Conservation (phyloP, 2,329 filamentous ascomycete genomes). For the Leptosphaerulina australis region DNA sequence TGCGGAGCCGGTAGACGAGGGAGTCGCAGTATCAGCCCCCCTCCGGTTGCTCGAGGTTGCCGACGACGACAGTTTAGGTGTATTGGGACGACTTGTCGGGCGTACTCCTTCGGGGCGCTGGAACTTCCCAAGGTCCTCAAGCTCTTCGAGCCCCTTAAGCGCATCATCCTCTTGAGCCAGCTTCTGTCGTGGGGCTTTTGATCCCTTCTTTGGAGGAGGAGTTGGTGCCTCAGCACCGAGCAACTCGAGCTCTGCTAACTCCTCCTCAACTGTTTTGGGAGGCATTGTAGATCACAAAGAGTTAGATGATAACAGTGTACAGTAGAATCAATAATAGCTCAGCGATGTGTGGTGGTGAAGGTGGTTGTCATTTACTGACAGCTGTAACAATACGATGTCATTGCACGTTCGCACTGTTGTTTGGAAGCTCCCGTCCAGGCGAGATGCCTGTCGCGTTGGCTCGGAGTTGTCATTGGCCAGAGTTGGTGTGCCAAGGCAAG, state of each 20-base stretch:
- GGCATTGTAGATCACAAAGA: conserved; percentile 33
- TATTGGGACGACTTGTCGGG: conserved; percentile 73
- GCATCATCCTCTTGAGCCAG: conserved; percentile 67
- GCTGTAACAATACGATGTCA: conserved; percentile 6
- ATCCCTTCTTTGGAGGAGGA: conserved; percentile 50
- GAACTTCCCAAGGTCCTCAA: conserved; percentile 59
- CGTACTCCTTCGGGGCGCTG: conserved; percentile 64
- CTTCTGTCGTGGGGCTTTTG: conserved; percentile 53
- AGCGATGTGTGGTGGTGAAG: conserved; percentile 2
- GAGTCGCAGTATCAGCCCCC: conserved; percentile 44
- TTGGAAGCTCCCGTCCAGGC: conserved; percentile 21
- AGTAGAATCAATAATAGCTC: background rate
- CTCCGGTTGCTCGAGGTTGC: conserved; percentile 50
- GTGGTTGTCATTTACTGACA: background rate
- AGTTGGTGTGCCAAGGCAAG: conserved; percentile 29
- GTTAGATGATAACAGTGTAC: background rate
- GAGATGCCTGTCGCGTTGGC: conserved; percentile 33
- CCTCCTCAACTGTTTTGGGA: conserved; percentile 54
- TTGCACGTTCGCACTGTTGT: conserved; percentile 21
- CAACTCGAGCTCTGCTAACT: conserved; percentile 53
- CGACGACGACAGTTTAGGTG: conserved; percentile 69
- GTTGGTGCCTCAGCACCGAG: conserved; percentile 42
- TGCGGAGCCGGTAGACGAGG: conserved; percentile 49
- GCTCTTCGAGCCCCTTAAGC: conserved; percentile 83
- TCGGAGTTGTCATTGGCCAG: conserved; percentile 32